Conservation (phyloP, 2,329 filamentous ascomycete genomes). For the Colletotrichum tabaci region DNA sequence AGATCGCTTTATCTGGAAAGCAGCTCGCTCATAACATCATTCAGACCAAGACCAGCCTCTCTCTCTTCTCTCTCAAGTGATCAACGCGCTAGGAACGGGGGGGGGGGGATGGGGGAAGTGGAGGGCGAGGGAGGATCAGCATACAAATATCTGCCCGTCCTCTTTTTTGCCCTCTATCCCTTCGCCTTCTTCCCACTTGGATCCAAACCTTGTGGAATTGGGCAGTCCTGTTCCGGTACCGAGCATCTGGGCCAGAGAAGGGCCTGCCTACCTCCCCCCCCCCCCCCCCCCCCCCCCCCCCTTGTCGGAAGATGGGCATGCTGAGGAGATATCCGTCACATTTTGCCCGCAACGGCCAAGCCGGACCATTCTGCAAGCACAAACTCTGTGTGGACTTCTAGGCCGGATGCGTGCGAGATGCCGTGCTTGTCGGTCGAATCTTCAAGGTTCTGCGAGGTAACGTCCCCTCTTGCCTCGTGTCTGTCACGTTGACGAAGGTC, state of each 20-base stretch:
- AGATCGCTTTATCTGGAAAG: constrained; percentile 33
- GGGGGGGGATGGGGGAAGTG: constrained; percentile 2
- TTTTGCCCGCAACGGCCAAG: constrained; percentile 17
- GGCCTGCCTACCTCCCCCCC: neutral
- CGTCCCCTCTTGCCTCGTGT: neutral
- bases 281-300: neutral
- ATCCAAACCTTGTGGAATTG: neutral
- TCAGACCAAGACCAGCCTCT: constrained; percentile 4
- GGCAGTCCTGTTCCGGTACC: constrained; percentile 14
- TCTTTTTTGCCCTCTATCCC: too few species aligned
- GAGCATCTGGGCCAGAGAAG: constrained; percentile 28
- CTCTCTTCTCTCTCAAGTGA: neutral
- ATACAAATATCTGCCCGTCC: constrained; percentile 11
- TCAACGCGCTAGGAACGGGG: neutral
- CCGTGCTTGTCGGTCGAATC: constrained; percentile 14
- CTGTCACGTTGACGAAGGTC: constrained; percentile 8
- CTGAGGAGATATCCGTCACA: constrained; percentile 9
- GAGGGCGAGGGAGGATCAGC: constrained; percentile 27
- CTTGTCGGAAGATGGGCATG: constrained; percentile 13
- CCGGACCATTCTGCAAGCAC: constrained; percentile 13
- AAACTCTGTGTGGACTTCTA: constrained; percentile 16
- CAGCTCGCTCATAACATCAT: constrained; percentile 28
- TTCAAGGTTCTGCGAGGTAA: constrained; percentile 1
- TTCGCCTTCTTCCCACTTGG: neutral
- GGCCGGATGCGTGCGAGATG: neutral